Percentiles rank a stretch among this genome's conserved stretches.
Evolutionary conservation across 2,329 filamentous ascomycete species (phyloP).

Genomic region (Penicillium griseofulvum): DNA sequence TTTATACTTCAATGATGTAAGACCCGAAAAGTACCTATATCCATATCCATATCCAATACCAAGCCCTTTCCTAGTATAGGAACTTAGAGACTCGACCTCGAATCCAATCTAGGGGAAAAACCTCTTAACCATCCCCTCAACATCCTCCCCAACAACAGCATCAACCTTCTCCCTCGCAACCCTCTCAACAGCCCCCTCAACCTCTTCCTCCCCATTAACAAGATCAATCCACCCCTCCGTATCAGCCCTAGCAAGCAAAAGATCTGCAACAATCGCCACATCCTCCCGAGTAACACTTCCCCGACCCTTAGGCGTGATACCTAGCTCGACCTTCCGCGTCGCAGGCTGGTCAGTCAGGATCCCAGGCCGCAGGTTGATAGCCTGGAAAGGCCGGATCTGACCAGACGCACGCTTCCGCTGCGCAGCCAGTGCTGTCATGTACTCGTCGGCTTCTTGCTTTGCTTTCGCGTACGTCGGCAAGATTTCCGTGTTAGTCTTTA

Average conservation of each 20-base stretch:
- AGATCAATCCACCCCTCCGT: conserved; percentile 55
- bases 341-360: conserved; percentile 49
- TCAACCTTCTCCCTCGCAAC: conserved; percentile 47
- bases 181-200: conserved; percentile 48
- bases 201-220: conserved; percentile 49
- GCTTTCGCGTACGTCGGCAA: conserved; percentile 54
- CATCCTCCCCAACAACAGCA: conserved; percentile 52
- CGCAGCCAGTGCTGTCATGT: conserved; percentile 48
- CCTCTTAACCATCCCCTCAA: conserved; percentile 44
- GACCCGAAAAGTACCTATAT: background rate
- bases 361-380: conserved; percentile 54
- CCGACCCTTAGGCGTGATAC: conserved; percentile 44
- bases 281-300: conserved; percentile 50
- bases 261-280: conserved; percentile 52
- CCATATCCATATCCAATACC: background rate
- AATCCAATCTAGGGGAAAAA: conserved; percentile 23
- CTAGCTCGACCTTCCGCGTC: conserved; percentile 49
- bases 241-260: conserved; percentile 49
- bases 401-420: conserved; percentile 28
- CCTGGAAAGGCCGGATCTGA: conserved; percentile 39
- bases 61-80: background rate
- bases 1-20: background rate
- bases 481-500: conserved; percentile 49
- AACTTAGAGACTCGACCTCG: background rate
- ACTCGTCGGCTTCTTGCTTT: conserved; percentile 57